Conservation (phyloP, 2,329 filamentous ascomycete genomes). For the Stylonectria norvegica region DNA sequence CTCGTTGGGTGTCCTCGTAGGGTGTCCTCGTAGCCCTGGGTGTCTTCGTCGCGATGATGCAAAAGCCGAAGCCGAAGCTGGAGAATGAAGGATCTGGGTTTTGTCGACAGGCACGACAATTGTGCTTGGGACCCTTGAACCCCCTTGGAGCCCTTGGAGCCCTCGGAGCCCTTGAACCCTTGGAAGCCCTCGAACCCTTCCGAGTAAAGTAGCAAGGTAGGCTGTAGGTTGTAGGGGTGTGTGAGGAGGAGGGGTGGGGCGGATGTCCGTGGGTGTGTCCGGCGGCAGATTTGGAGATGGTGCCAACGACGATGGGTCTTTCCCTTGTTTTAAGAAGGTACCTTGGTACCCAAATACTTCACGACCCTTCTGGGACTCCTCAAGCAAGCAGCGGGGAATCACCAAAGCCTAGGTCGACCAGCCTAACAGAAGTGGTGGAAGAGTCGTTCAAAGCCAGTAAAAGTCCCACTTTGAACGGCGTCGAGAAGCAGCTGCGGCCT, state of each 20-base stretch:
- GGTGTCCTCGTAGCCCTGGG: no score
- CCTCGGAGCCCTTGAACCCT: neutral
- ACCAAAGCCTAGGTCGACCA: no score
- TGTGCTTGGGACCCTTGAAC: slow-evolving; percentile 16
- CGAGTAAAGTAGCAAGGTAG: neutral
- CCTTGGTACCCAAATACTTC: no score
- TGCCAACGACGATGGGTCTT: slow-evolving; percentile 27
- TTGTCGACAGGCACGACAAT: slow-evolving; percentile 30
- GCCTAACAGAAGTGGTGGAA: no score
- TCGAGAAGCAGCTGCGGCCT: no score
- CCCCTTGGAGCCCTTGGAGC: neutral
- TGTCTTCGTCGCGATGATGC: no score
- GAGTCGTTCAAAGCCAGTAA: no score
- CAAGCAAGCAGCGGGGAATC: no score
- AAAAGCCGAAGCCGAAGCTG: slow-evolving; percentile 22
- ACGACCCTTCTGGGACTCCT: no score
- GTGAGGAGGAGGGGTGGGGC: neutral
- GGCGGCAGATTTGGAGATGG: slow-evolving; percentile 29
- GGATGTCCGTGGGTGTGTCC: neutral
- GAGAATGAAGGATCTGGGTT: slow-evolving; percentile 28
- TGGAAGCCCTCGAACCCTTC: neutral
- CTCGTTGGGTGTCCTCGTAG: no score
- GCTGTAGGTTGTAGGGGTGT: neutral
- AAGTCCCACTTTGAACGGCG: no score
- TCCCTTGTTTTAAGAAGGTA: no score